Conservation (phyloP, 2,329 filamentous ascomycete genomes). For the Cytospora mali region DNA sequence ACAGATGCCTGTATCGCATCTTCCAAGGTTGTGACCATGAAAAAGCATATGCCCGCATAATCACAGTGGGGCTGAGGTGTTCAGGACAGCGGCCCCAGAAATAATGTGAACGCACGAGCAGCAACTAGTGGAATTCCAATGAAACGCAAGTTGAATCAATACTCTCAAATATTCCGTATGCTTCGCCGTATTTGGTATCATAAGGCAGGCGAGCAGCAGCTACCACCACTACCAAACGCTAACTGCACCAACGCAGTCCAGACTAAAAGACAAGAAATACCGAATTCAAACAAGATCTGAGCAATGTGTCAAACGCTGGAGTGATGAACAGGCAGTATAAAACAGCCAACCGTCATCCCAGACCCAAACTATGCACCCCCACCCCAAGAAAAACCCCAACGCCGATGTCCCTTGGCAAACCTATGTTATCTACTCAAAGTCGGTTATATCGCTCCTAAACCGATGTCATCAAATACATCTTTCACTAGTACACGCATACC, state of each 20-base stretch:
- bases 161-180: constrained; percentile 13
- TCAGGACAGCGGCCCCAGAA: not conserved
- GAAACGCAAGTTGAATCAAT: not conserved
- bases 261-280: not conserved
- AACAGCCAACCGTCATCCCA: not conserved
- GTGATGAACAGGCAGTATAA: not conserved
- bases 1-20: too few species aligned
- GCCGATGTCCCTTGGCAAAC: not conserved
- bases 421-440: not conserved
- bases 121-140: not conserved
- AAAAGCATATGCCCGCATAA: too few species aligned
- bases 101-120: not conserved
- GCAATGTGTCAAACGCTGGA: not conserved
- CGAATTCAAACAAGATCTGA: not conserved
- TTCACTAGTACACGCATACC: not conserved
- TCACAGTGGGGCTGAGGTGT: too few species aligned
- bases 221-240: constrained; percentile 4
- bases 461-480: not conserved
- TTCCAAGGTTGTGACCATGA: too few species aligned
- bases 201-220: constrained; percentile 11
- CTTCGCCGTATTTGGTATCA: constrained; percentile 14
- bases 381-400: not conserved
- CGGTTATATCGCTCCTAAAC: not conserved
- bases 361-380: not conserved
- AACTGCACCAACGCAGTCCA: not conserved